phyloP scores from a whole-genome alignment of 805 yeast species.

The Ogataea degrootiae region DNA sequence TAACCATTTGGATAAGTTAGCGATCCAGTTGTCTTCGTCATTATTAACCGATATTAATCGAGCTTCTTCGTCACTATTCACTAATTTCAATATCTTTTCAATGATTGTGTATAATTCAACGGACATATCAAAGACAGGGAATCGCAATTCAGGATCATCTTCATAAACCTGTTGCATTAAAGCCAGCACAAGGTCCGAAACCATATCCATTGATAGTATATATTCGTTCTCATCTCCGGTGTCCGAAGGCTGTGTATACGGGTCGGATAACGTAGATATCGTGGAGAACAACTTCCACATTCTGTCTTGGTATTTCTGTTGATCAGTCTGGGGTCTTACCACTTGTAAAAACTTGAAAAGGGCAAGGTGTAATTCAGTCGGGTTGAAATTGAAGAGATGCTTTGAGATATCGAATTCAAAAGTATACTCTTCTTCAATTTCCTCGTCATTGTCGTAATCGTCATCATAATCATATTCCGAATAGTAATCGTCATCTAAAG shows the following conservation, averaged over 20 bases:
- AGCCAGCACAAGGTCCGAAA: slow-evolving; percentile 48
- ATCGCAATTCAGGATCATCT: slow-evolving; percentile 22
- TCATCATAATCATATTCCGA: slow-evolving; percentile 6
- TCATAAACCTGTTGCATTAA: slow-evolving; percentile 28
- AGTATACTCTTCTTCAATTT: slow-evolving; percentile 25
- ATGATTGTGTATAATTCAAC: slow-evolving; percentile 32
- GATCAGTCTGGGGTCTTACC: slow-evolving; percentile 7
- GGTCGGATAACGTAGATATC: slow-evolving; percentile 46
- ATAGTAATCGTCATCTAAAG: background rate
- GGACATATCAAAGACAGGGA: slow-evolving; percentile 33
- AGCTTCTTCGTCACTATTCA: slow-evolving; percentile 41
- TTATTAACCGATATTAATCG: slow-evolving; percentile 37
- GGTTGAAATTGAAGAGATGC: slow-evolving; percentile 19
- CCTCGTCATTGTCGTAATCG: slow-evolving; percentile 7
- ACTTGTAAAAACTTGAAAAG: slow-evolving; percentile 25
- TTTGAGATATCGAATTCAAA: slow-evolving; percentile 23
- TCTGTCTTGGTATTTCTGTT: slow-evolving; percentile 4
- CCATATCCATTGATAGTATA: slow-evolving; percentile 50
- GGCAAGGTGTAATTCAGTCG: slow-evolving; percentile 28
- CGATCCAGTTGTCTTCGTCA: slow-evolving; percentile 33
- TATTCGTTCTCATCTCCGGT: slow-evolving; percentile 41
- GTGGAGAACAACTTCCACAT: slow-evolving; percentile 22
- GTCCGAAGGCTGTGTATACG: slow-evolving; percentile 66
- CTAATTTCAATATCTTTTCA: slow-evolving; percentile 29
- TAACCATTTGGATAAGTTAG: slow-evolving; percentile 31